Evolutionary conservation across 805 yeast species (phyloP), one percentile per base, ranked within the genome.

Genomic region (Nakazawaea molendinolei): DNA sequence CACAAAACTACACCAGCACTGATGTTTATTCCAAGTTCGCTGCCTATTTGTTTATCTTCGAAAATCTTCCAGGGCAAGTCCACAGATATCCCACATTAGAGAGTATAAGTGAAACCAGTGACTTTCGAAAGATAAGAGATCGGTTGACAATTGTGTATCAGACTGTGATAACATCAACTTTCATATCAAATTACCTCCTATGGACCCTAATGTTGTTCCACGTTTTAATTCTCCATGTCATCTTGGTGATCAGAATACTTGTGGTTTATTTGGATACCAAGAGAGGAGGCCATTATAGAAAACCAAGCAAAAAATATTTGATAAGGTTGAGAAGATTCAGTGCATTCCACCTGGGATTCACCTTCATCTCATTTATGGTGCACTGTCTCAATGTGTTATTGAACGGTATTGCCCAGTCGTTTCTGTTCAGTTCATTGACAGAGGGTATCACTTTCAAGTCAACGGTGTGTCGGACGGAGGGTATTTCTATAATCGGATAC

Each of bases 1-100:
- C 35, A 14, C 14, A 13, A 3, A 26, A 34, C 8, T 31, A 33
- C 13, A 18, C 16, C 6, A 24, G 21, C 12, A n/a, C 15, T 4
- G 38, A 30, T 22, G 16, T 32, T 4, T 26, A 14, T 18, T 30
- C 36, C n/a, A 24, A 23, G 9, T 27, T 39, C 18, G 39, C 42
- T 10, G 26, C 29, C 13, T 39, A 39, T 25, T 39, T 39, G 10
- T 39, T 16, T 17, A 35, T 39, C 12, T 39, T 39, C 35, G 42
- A 39, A 20, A 39, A 35, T 19, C 14, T 36, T 10, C 36, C 38
- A 10, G 21, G 36, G 15, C 23, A 35, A 19, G 31, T 31, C 19
- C 17, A 24, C 26, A 30, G 33, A 31, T 24, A 30, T 18, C 29
- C 36, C 6, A 21, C 33, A 13, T 28, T 39, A 14, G 33, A 34